Base-by-base conservation (phyloP, 352 stramenopile species). In the Phytophthora citrophthora region DNA sequence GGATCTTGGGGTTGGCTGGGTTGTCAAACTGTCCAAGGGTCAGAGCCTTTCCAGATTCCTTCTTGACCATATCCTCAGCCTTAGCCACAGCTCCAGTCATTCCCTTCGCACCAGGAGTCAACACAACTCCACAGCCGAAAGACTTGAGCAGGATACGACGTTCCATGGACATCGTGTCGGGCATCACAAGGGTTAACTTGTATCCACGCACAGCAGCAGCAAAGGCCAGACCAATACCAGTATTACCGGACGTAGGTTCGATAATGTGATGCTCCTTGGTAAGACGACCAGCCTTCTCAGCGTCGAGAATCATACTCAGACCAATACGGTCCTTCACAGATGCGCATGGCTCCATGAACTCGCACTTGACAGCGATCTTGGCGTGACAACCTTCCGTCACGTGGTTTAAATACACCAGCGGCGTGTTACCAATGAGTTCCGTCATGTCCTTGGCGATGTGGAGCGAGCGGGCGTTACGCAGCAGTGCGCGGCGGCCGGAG, bases 11-110 rank as follows among this genome's bases (percentile, higher is more conserved):
- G 81, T 99, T 99, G 38, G 97, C 95, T 15, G 91, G 90, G 81
- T 99, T 99, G 73, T 98, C 97, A 70, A 98, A 99, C 77, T 99
- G 96, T 39, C 92, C 86, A 13, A 98, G 83, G 24, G 96, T 83
- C 51, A 95, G 64, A 43, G 86, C 73, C 59, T 90, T 91, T 20
- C 38, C 51, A 18, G 83, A 70, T 39, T 86, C 88, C 55, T 90
- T 91, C 31, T 73, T 72, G 9, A 93, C 76, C 20, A 95, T 78
- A 38, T 94, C 83, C 9, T 91, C 81, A 36, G 84, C 86, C 70
- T 94, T 94, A 18, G 88, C 81, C 39, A 92, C 61, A 1, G 84
- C 84, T 13, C 86, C 86, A 1, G 79, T 91, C 84, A 94, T 94
- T 31, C 86, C 88, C 50, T 87, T 85, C 1, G 79, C 77, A 15